Conservation (phyloP, 106 monocot species). For the Dactylorhiza incarnata region DNA sequence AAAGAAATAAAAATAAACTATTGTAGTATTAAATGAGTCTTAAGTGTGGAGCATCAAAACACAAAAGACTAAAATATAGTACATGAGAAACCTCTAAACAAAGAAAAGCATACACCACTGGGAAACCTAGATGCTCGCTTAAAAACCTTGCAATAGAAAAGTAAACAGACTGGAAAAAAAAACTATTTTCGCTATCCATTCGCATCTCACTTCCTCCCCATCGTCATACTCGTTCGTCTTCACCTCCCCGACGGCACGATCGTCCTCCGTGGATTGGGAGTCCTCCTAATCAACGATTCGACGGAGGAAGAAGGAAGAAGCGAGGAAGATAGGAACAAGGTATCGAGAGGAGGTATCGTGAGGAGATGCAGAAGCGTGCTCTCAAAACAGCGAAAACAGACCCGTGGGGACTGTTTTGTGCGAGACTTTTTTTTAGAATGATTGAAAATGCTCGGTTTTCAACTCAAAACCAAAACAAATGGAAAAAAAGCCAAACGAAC, state of each 20-base stretch:
- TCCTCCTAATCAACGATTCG: conserved; percentile 18
- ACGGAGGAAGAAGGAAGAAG: too few relatives aligned
- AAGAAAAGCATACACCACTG: neutral
- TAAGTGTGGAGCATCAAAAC: neutral
- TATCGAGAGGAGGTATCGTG: too few relatives aligned
- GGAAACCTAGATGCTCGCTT: neutral
- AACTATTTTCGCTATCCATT: neutral
- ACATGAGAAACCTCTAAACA: neutral
- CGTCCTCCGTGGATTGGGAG: conserved; percentile 51
- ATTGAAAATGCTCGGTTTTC: too few relatives aligned
- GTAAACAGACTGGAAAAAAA: neutral
- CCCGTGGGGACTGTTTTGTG: too few relatives aligned
- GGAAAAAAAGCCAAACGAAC: too few relatives aligned
- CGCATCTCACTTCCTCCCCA: conserved; percentile 10
- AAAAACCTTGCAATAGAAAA: conserved; percentile 1
- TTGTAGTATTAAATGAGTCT: too few relatives aligned
- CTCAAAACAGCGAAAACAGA: too few relatives aligned
- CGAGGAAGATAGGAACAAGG: too few relatives aligned
- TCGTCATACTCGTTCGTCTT: conserved; percentile 15
- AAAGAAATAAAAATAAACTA: neutral
- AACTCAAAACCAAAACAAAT: too few relatives aligned
- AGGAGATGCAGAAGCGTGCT: too few relatives aligned
- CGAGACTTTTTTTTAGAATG: too few relatives aligned
- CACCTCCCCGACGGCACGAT: conserved; percentile 20
- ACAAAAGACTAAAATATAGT: neutral